These are phyloP conservation scores for Hypoxylon intermedium DNA, from an alignment of 495 filamentous ascomycete genomes.

Conservation along the genomic window DNA sequence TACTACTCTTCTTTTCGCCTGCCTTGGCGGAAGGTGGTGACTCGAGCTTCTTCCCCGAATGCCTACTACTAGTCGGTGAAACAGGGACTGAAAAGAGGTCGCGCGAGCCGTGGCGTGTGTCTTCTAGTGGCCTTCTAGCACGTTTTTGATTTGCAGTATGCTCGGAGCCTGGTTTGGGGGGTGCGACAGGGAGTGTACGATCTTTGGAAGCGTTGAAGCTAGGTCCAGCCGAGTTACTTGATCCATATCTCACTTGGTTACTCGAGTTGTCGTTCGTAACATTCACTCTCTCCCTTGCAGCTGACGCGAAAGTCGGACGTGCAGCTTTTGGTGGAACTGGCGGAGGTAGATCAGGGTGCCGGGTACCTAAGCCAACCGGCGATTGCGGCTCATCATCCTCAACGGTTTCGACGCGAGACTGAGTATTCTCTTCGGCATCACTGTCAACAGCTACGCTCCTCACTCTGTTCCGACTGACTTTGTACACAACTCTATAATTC, in stretches of 20 bases:
- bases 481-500: constrained; percentile 53
- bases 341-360: constrained; percentile 31
- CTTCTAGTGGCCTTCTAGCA: constrained; percentile 43
- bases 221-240: constrained; percentile 1
- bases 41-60: constrained; percentile 37
- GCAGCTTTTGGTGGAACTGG: constrained; percentile 38
- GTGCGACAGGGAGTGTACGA: neutral
- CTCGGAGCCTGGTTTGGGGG: constrained; percentile 32
- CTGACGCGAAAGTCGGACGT: constrained; percentile 29
- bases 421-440: constrained; percentile 44
- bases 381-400: constrained; percentile 28
- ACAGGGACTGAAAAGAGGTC: constrained; percentile 25
- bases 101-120: constrained; percentile 21
- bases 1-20: constrained; percentile 43
- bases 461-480: constrained; percentile 49
- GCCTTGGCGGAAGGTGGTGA: constrained; percentile 8
- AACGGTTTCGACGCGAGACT: constrained; percentile 37
- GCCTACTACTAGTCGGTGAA: constrained; percentile 31
- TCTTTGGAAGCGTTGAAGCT: constrained; percentile 27
- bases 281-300: constrained; percentile 15
- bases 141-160: constrained; percentile 56
- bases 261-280: constrained; percentile 5
- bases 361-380: constrained; percentile 1
- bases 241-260: constrained; percentile 13
- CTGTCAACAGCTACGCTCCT: constrained; percentile 47